These are phyloP conservation scores for Stephanodiscus minutulus DNA, from an alignment of 108 stramenopile genomes.

Conservation along the genomic window DNA sequence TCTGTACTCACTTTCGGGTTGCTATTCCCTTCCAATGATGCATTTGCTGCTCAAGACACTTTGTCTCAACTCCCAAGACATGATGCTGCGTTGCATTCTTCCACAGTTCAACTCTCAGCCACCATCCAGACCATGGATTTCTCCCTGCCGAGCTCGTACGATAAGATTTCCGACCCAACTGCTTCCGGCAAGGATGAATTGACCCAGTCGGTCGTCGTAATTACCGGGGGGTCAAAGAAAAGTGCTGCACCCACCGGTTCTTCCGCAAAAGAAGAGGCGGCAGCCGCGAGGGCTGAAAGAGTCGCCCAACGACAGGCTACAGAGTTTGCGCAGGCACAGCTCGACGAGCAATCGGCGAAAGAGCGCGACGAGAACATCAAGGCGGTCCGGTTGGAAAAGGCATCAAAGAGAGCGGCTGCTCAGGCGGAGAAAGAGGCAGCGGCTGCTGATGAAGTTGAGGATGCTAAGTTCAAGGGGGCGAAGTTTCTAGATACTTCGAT, in stretches of 20 bases:
- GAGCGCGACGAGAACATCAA: slow-evolving; percentile 31
- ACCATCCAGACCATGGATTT: slow-evolving; percentile 53
- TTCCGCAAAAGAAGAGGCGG: slow-evolving; percentile 32
- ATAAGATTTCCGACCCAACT: slow-evolving; percentile 37
- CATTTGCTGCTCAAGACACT: slow-evolving; percentile 28
- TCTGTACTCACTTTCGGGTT: slow-evolving; percentile 29
- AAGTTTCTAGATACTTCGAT: slow-evolving; percentile 38
- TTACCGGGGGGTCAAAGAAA: slow-evolving; percentile 27
- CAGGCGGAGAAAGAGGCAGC: slow-evolving; percentile 44
- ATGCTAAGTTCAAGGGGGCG: slow-evolving; percentile 16
- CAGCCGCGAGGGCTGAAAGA: slow-evolving; percentile 19
- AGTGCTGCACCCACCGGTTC: slow-evolving; percentile 22
- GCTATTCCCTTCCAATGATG: slow-evolving; percentile 25
- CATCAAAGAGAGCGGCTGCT: slow-evolving; percentile 36
- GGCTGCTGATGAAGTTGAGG: slow-evolving; percentile 21
- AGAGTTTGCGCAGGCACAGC: slow-evolving; percentile 20
- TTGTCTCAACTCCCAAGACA: background rate
- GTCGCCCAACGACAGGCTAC: slow-evolving; percentile 39
- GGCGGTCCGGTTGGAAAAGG: slow-evolving; percentile 23
- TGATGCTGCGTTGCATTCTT: slow-evolving; percentile 34
- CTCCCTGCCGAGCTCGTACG: slow-evolving; percentile 44
- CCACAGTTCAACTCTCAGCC: slow-evolving; percentile 35
- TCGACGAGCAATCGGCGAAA: slow-evolving; percentile 15
- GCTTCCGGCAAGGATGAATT: slow-evolving; percentile 38
- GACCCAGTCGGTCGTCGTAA: slow-evolving; percentile 1